These are phyloP conservation scores for Hypocrella siamensis DNA, from an alignment of 2,329 filamentous ascomycete species.

Conservation along the genomic window DNA sequence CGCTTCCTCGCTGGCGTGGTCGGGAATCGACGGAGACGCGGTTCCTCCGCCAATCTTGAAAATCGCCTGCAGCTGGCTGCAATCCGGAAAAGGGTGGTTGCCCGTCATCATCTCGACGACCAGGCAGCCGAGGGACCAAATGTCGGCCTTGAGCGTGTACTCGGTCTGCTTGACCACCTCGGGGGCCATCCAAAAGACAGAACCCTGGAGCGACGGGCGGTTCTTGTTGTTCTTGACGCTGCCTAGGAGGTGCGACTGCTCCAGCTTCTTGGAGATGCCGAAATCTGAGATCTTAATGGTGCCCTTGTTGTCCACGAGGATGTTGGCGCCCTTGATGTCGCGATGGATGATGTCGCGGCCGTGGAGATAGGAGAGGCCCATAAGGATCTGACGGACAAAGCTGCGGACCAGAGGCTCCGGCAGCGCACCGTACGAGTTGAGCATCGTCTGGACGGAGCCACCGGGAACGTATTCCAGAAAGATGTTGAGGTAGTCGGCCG, in stretches of 20 bases:
- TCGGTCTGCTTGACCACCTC: slow-evolving; percentile 97
- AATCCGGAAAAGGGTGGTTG: slow-evolving; percentile 89
- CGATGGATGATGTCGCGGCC: slow-evolving; percentile 92
- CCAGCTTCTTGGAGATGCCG: slow-evolving; percentile 94
- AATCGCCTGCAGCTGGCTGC: slow-evolving; percentile 91
- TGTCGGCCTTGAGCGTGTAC: slow-evolving; percentile 96
- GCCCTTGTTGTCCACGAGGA: slow-evolving; percentile 96
- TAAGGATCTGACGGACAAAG: slow-evolving; percentile 91
- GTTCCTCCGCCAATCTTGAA: slow-evolving; percentile 92
- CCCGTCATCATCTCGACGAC: slow-evolving; percentile 99
- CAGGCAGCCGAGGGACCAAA: slow-evolving; percentile 92
- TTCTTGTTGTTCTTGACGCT: slow-evolving; percentile 53
- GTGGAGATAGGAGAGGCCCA: slow-evolving; percentile 85
- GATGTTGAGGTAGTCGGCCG: slow-evolving; percentile 89
- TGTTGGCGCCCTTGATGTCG: slow-evolving; percentile 98
- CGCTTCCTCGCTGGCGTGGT: slow-evolving; percentile 71
- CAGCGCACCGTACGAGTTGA: slow-evolving; percentile 93
- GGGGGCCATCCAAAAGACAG: slow-evolving; percentile 99
- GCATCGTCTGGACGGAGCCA: slow-evolving; percentile 94
- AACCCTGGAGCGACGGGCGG: slow-evolving; percentile 76
- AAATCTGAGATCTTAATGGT: slow-evolving; percentile 99
- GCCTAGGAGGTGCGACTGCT: slow-evolving; percentile 70
- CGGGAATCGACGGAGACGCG: slow-evolving; percentile 76
- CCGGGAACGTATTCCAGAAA: slow-evolving; percentile 98
- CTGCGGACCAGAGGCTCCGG: slow-evolving; percentile 87